Evolutionary conservation across 805 yeast genomes (phyloP), one percentile per base, ranked within the genome.

Genomic region (Nakazawaea laoshanensis): DNA sequence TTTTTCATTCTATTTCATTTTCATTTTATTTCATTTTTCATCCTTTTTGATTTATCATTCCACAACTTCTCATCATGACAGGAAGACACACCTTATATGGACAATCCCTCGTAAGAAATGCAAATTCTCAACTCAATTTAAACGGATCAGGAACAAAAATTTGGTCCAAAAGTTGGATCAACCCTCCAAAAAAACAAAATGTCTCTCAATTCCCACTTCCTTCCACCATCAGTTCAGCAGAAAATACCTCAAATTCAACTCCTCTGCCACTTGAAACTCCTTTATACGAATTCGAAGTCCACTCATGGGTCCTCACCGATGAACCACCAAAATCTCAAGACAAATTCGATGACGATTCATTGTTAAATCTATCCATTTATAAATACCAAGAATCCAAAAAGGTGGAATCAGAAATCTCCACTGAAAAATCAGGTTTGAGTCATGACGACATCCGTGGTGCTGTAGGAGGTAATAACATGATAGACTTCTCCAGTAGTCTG

Each of bases 371-470:
- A n/a, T n/a, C n/a, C n/a, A n/a, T n/a, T n/a, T n/a, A n/a, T n/a
- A n/a, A n/a, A 40, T 39, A 49, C 27, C n/a, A 18, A 5, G 25
- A 23, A 11, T 23, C 12, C 29, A 11, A 5, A 14, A 17, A 16
- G 21, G 21, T 21, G 9, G 10, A 7, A 8, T 10, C 7, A 20
- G 7, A 7, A 20, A 20, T 10, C 9, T 8, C 22, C 22, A 20
- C 4, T 13, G 18, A 27, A 25, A 42, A 34, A 7, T 44, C 36
- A 15, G 59, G 58, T 1, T 41, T 59, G 31, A 44, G 57, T n/a
- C 58, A 50, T 33, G 62, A 62, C 2, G 65, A 59, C 43, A 59
- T 59, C 19, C 54, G 61, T 34, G 63, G 62, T 19, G 66, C 67
- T 1, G 65, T 57, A 11, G 63, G 65, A 17, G 67, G 61, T 18